Base-by-base conservation (phyloP, 169 alveolate species). In the Fabrea salina region DNA sequence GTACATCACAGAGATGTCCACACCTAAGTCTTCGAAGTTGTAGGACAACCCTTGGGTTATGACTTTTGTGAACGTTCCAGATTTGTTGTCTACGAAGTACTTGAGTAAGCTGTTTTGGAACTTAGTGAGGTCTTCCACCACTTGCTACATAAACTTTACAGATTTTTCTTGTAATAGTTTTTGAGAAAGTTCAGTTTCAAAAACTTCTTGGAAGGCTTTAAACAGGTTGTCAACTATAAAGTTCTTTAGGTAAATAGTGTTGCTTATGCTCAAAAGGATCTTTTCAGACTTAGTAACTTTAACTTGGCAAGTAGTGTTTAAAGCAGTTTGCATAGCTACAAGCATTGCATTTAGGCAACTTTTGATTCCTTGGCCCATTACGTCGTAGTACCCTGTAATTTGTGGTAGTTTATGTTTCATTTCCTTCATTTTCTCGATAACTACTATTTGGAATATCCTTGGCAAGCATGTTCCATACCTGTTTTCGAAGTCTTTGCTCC, bases 401-500 rank as follows among this genome's bases (percentile, higher is more conserved):
- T 25, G 39, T 30, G 74, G 74, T n/a, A 61, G 49, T 7, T 61
- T 27, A n/a, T 61, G 16, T 61, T 61, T 61, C 39, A 61, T 35
- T 8, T 27, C 16, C 16, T 13, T 61, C 13, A 61, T 61, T 37
- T 8, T 11, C n/a, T 16, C 19, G n/a, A 61, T 30, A 7, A 35
- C 32, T 27, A 61, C 13, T 16, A 47, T 35, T 16, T 61, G 41
- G 25, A 61, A 61, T 16, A 61, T 37, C 25, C 74, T 27, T 11
- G 74, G 74, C 16, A 37, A n/a, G 74, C 74, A 33, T 4, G 74
- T 61, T 3, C 74, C 74, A 27, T 33, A 35, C 39, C 39, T 61
- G 25, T 61, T 61, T 61, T 61, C 53, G 39, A 61, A 61, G 25
- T 61, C 74, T 61, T 37, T 27, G 50, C 74, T 61, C 49, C 74